Percentiles rank a stretch among this genome's conserved stretches.
phyloP scores from a whole-genome alignment of 352 stramenopile species.

The Phytophthora sojae region DNA sequence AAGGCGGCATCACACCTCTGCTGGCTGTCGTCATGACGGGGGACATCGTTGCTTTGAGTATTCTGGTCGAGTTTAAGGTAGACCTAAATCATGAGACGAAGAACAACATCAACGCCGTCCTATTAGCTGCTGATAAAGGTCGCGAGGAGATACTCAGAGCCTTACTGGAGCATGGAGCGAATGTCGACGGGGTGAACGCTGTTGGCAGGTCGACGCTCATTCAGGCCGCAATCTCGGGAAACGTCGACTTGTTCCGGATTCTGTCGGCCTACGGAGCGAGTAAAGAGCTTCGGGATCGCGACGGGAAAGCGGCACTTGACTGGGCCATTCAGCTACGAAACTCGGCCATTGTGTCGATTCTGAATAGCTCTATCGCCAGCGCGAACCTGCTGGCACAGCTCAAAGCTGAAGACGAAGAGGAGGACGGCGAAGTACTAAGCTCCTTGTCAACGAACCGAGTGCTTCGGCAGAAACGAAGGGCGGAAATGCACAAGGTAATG shows the following conservation, averaged over 20 bases:
- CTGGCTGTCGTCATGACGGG: conserved; percentile 54
- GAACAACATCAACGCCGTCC: conserved; percentile 40
- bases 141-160: conserved; percentile 41
- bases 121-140: conserved; percentile 64
- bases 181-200: conserved; percentile 43
- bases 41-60: conserved; percentile 52
- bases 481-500: conserved; percentile 54
- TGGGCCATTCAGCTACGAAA: conserved; percentile 43
- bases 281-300: conserved; percentile 35
- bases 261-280: conserved; percentile 53
- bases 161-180: conserved; percentile 48
- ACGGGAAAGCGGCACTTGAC: conserved; percentile 42
- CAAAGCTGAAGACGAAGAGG: conserved; percentile 50
- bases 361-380: conserved; percentile 38
- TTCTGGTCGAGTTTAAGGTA: conserved; percentile 58
- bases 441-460: conserved; percentile 27
- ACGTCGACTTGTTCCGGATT: conserved; percentile 44
- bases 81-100: conserved; percentile 49
- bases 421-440: conserved; percentile 25
- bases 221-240: conserved; percentile 54
- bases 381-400: conserved; percentile 43
- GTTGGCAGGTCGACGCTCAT: conserved; percentile 50
- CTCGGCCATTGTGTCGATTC: conserved; percentile 33
- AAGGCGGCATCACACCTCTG: conserved; percentile 58
- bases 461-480: conserved; percentile 14